Base-by-base conservation (phyloP, 1,284 basidiomycete genomes). In the Rhodotorula sp. region DNA sequence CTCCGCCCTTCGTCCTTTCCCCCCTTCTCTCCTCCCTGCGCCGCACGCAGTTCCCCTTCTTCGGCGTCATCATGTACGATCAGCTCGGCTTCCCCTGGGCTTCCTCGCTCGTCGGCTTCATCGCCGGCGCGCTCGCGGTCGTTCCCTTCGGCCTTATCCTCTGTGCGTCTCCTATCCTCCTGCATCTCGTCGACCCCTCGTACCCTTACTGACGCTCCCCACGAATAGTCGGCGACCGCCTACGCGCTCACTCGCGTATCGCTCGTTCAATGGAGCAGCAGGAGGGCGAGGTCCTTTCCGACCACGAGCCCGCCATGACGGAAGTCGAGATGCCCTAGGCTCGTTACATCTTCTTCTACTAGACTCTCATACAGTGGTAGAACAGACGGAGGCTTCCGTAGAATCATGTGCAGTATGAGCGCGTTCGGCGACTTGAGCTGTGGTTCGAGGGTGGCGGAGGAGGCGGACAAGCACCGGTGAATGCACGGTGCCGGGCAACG, bases 71-170 rank as follows among this genome's bases (percentile, higher is more conserved):
- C 39, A 80, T 82, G 50, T 83, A 82, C 76, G 65, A 73, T 39
- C 70, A 73, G n/a, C 73, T 83, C 67, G 79, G 78, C 7, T 81
- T 81, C 73, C 74, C 79, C 78, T 82, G 21, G 82, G 82, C 19
- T 66, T 73, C 59, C 0, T 54, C 60, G 6, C 32, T 67, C 19
- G 32, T 74, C n/a, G 72, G 72, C 10, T 67, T 55, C 29, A 72
- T 83, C 32, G 81, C 81, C 0, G 55, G 80, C 17, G 75, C 74
- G 4, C 76, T 83, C 5, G 76, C 80, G 1, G 62, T 77, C 3
- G 81, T 81, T 4, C 82, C 82, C 0, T 66, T 81, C 32, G 44
- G 80, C 9, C 63, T 84, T 9, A 72, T 84, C 58, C n/a, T 77
- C 2, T 83, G 79, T 66, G 17, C 44, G 62, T 60, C 36, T 27